Base-by-base conservation (phyloP, 1,284 basidiomycete genomes). In the Coniophora puteana region DNA sequence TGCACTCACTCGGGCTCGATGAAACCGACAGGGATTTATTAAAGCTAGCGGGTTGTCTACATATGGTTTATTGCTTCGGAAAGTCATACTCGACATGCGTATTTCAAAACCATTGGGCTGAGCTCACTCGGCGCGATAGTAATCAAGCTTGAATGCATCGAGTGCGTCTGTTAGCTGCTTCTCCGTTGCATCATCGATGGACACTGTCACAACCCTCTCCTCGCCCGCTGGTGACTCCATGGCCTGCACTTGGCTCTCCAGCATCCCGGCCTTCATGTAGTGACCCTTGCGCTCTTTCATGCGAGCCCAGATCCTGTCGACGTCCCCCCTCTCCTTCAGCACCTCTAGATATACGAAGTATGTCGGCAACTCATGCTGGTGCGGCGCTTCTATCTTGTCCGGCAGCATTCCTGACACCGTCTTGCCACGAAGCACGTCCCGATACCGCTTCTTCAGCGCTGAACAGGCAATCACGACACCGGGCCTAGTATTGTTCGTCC, bases 261-360 rank as follows among this genome's bases (percentile, higher is more conserved):
- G 70, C 93, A 97, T 95, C 17, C 61, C 58, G 18, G 80, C 76
- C 62, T 93, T 93, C 86, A 97, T 92, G 52, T 91, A 96, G 63
- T 98, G 94, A 0, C 81, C 82, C 48, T 80, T 63, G 22, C 93
- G 71, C 40, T 71, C 70, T 51, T 63, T 55, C 78, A 97, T 92
- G 29, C 93, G 69, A 36, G 82, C 72, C 51, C 74, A 53, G 35
- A 96, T 61, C 36, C 86, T 61, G 21, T 82, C 75, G 29, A 69
- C 65, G 16, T 73, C 61, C 3, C 92, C 92, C 36, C 87, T 71
- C n/a, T n/a, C n/a, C n/a, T n/a, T n/a, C n/a, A n/a, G n/a, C n/a
- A n/a, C n/a, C n/a, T n/a, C n/a, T 52, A 95, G 82, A 60, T 86
- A 93, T 39, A 95, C 80, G 55, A 96, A 94, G 56, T 77, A 83